A percentile compares a stretch with the other conserved stretches of the same genome.
phyloP scores from a whole-genome alignment of 441 rosid genomes.

The Gossypium davidsonii region DNA sequence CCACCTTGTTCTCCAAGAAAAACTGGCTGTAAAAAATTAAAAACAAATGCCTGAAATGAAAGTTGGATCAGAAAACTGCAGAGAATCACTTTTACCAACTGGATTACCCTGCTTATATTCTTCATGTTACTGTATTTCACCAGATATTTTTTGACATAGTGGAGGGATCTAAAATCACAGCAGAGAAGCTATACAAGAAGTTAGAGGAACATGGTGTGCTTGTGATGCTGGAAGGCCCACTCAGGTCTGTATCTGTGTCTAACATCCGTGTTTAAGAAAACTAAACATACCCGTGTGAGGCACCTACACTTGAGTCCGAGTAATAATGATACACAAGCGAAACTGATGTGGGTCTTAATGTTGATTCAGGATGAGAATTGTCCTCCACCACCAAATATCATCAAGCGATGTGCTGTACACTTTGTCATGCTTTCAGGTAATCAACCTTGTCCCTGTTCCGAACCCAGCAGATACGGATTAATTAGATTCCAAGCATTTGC shows the following conservation, averaged over 20 bases:
- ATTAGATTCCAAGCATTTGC: too few species aligned
- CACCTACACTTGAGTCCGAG: neutral
- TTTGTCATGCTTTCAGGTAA: constrained; percentile 64
- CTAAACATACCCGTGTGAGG: neutral
- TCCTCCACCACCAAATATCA: constrained; percentile 81
- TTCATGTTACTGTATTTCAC: neutral
- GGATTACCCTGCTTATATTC: neutral
- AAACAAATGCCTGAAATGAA: neutral
- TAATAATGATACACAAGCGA: neutral
- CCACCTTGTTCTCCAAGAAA: neutral
- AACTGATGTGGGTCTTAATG: neutral
- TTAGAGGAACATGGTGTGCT: constrained; percentile 66
- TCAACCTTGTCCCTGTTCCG: neutral
- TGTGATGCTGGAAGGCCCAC: constrained; percentile 47
- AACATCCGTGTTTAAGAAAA: too few species aligned
- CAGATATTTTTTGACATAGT: constrained; percentile 59
- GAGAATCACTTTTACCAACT: neutral
- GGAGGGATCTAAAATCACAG: constrained; percentile 45
- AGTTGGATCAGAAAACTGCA: neutral
- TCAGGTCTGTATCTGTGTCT: constrained; percentile 34
- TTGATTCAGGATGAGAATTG: constrained; percentile 66
- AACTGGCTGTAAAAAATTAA: neutral
- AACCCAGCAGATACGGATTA: too few species aligned
- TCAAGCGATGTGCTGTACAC: constrained; percentile 62
- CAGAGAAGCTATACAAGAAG: constrained; percentile 48